Conservation (phyloP, 2,329 filamentous ascomycete genomes). For the Seiridium unicorne region DNA sequence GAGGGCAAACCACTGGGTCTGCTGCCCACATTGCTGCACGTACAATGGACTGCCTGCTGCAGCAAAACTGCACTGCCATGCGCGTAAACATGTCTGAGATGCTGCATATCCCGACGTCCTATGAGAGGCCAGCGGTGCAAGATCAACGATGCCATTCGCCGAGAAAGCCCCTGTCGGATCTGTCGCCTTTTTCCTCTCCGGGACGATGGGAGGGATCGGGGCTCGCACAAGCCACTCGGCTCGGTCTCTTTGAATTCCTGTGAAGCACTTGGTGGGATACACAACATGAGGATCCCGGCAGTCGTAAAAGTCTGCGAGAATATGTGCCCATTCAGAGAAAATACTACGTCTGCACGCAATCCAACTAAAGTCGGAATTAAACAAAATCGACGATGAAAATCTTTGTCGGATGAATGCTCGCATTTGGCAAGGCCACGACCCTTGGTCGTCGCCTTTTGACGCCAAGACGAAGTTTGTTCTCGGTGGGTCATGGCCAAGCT, state of each 20-base stretch:
- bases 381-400: neutral
- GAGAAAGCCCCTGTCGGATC: slow-evolving; percentile 16
- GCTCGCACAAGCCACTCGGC: neutral
- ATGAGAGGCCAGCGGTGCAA: slow-evolving; percentile 32
- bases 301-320: too few relatives aligned
- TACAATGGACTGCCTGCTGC: neutral
- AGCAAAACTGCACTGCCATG: slow-evolving; percentile 43
- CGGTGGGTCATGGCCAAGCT: neutral
- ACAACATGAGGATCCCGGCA: slow-evolving; percentile 2
- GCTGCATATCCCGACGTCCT: slow-evolving; percentile 39
- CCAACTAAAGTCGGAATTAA: neutral
- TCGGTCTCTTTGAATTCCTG: neutral
- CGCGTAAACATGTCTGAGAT: slow-evolving; percentile 36
- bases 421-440: neutral
- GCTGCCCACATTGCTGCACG: neutral
- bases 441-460: too few relatives aligned
- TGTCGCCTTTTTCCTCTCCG: slow-evolving; percentile 24
- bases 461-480: too few relatives aligned
- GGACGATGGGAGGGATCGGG: neutral
- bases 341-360: neutral
- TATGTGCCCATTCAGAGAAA: neutral
- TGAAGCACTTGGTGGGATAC: slow-evolving; percentile 2
- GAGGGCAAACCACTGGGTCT: neutral
- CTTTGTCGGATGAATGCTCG: neutral
- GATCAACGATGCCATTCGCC: slow-evolving; percentile 34